Base-by-base conservation (phyloP, 2,329 filamentous ascomycete genomes). In the Ophiostoma himal-ulmi region DNA sequence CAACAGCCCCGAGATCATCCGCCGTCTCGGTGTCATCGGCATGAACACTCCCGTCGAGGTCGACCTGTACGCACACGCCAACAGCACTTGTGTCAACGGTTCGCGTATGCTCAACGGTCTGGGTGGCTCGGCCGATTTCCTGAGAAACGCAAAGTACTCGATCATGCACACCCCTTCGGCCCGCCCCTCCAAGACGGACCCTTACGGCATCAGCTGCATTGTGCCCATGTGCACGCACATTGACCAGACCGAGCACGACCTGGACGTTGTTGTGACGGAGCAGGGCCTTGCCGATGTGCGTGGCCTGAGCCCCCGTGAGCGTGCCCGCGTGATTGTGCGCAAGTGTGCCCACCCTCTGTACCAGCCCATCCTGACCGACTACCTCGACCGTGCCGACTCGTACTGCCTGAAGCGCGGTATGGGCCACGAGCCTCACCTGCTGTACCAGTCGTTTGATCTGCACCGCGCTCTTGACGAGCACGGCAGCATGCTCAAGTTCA, bases 11-110 rank as follows among this genome's bases (percentile, higher is more conserved):
- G 93, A 96, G 81, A 93, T 96, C 81, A 96, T 96, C 82, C 88
- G 92, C 70, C 87, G 93, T 36, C 84, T 96, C 1, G 93, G 93
- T 72, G 89, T 93, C 74, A 96, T 97, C 75, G 93, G 92, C 78
- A 96, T 96, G 93, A 96, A 96, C 85, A 96, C 93, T 0, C 93
- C 93, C 30, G 92, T 96, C 66, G 93, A 96, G 81, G 93, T 96
- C 20, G 93, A 96, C 81, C 96, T 96, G 77, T 96, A 96, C 81
- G 93, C 93, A 1, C 93, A 96, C 81, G 93, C 93, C 76, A 97
- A 96, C 86, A 90, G 86, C 73, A 96, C 93, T 70, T 94, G 91
- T 77, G 93, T 96, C 30, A 93, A 95, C 88, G 93, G 93, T 74
- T 90, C 86, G 73, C 89, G 93, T 71, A 95, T 94, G 91, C 85